Base-by-base conservation (phyloP, 768 basidiomycete species). In the Lyophyllum atratum region DNA sequence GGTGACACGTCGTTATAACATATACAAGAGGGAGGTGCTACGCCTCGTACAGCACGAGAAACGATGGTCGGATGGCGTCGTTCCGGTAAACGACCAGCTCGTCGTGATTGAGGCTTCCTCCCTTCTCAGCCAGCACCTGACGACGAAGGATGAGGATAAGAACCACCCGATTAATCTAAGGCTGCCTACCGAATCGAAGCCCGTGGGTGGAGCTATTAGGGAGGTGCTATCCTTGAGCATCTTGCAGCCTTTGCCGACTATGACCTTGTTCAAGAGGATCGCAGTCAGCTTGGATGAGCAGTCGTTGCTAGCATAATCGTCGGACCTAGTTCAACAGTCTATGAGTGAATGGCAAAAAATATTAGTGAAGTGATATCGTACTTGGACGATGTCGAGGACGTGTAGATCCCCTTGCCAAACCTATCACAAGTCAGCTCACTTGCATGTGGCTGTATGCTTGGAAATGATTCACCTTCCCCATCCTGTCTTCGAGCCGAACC, bases 361-460 rank as follows among this genome's bases (percentile, higher is more conserved):
- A 24, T 40, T 19, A 15, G 40, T 14, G 15, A 33, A 59, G 43
- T 14, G 15, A 33, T 49, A 3, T 59, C 80, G 55, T 54, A 84
- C 80, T 89, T 89, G 7, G 87, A 89, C n/a, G 88, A 88, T 1
- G 87, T 89, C n/a, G 85, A 85, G 5, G 86, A 87, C 1, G 87
- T 88, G 65, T 89, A 89, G 40, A 89, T 85, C 24, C 87, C 87
- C 34, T 81, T 81, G 24, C 87, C 87, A 49, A 89, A 88, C 58
- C 86, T 87, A 60, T 14, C 31, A 28, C 9, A 42, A 29, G 51
- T 59, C 14, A 31, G 22, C 21, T 17, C 9, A 24, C 2, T 3
- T 37, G 43, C 25, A 22, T 37, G 22, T n/a, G n/a, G n/a, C 11
- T 10, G 28, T 34, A 15, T 31, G 4, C 28, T 4, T n/a, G 17